phyloP scores from a whole-genome alignment of 345 rosid genomes.

The Acer saccharum region DNA sequence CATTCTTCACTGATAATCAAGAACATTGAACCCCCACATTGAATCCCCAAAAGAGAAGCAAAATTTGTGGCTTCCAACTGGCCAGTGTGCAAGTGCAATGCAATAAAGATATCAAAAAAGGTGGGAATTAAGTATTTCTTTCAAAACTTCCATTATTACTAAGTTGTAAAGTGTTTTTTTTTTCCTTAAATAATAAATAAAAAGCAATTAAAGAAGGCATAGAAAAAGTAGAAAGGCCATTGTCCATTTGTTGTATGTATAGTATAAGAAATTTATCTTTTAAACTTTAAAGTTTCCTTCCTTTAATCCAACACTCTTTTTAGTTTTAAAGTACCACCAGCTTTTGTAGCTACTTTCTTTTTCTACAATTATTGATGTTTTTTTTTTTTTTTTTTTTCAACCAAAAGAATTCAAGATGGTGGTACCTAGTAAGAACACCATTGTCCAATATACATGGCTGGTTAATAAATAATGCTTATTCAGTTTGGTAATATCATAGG shows the following conservation, averaged over 20 bases:
- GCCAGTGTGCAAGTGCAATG: slow-evolving; percentile 11
- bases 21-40: not conserved
- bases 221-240: not conserved
- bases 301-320: slow-evolving; percentile 36
- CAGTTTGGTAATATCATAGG: too few relatives aligned
- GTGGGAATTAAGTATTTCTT: slow-evolving; percentile 9
- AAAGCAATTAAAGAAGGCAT: not conserved
- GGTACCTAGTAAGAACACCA: too few relatives aligned
- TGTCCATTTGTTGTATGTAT: not conserved
- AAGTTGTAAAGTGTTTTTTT: slow-evolving; percentile 37
- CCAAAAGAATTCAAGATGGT: not conserved
- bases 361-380: slow-evolving; percentile 3
- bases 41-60: not conserved
- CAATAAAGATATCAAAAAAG: not conserved
- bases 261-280: slow-evolving; percentile 16
- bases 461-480: too few relatives aligned
- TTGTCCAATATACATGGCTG: too few relatives aligned
- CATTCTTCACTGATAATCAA: not conserved
- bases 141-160: slow-evolving; percentile 24
- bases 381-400: not conserved
- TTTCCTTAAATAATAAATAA: too few relatives aligned
- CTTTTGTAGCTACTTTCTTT: slow-evolving; percentile 23
- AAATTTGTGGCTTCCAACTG: slow-evolving; percentile 13
- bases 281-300: slow-evolving; percentile 21
- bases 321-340: slow-evolving; percentile 25